Evolutionary conservation across 2,329 filamentous ascomycete genomes (phyloP).

Genomic region (Penicillium aurantiogriseum): DNA sequence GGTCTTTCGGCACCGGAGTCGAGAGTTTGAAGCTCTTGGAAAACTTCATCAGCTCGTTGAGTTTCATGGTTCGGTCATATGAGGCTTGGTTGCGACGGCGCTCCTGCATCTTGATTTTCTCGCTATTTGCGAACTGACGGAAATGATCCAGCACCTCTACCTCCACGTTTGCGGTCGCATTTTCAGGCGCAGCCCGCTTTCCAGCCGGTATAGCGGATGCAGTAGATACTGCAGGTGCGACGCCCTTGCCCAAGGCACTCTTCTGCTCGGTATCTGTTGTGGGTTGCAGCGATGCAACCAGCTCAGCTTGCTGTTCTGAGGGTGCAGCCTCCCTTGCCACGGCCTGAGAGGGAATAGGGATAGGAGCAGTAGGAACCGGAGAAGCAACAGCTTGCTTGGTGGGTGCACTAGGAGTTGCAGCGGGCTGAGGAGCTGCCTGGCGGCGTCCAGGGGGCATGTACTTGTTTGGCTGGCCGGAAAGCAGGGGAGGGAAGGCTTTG

Average conservation of each 20-base stretch:
- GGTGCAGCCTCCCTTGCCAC: slow-evolving; percentile 28
- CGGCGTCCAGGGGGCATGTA: slow-evolving; percentile 90
- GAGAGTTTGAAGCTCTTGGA: slow-evolving; percentile 90
- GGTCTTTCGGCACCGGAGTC: slow-evolving; percentile 84
- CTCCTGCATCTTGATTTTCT: slow-evolving; percentile 61
- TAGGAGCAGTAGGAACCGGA: slow-evolving; percentile 54
- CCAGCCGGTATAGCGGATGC: slow-evolving; percentile 45
- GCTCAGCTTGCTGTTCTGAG: slow-evolving; percentile 22
- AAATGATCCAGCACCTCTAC: slow-evolving; percentile 62
- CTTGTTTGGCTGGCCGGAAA: slow-evolving; percentile 62
- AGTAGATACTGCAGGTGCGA: slow-evolving; percentile 28
- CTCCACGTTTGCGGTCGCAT: slow-evolving; percentile 61
- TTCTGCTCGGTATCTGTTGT: slow-evolving; percentile 29
- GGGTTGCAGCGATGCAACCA: slow-evolving; percentile 23
- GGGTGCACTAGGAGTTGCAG: slow-evolving; percentile 72
- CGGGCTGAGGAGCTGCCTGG: slow-evolving; percentile 70
- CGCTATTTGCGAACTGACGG: slow-evolving; percentile 61
- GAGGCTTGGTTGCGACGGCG: slow-evolving; percentile 55
- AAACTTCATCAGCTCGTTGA: slow-evolving; percentile 95
- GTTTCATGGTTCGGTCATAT: slow-evolving; percentile 83
- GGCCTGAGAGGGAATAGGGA: slow-evolving; percentile 23
- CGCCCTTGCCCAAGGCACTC: slow-evolving; percentile 21
- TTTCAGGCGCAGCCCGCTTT: slow-evolving; percentile 45
- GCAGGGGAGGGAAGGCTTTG: slow-evolving; percentile 62
- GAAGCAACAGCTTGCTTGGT: slow-evolving; percentile 75